Evolutionary conservation across 2,329 filamentous ascomycete genomes (phyloP), one percentile per base, ranked within the genome.

Genomic region (Macrophomina pseudophaseolina): DNA sequence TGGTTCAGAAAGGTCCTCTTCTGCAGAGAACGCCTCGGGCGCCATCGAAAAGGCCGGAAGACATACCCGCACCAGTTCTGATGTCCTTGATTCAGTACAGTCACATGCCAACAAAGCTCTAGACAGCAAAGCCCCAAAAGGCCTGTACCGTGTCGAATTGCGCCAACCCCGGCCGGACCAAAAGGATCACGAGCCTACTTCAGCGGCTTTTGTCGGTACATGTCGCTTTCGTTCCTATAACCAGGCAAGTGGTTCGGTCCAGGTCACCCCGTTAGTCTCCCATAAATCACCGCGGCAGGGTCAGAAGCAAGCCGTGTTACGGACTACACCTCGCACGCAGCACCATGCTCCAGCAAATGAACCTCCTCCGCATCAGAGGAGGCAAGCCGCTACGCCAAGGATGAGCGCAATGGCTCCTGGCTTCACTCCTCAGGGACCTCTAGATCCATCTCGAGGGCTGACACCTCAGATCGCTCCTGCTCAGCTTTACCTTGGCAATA

Each of bases 371-470:
- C 30, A 30, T 8, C 58, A 49, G 32, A 62, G 32, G 32, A 16
- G 16, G 16, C 35, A 42, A 3, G 35, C 16, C n/a, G 23, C 23
- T 23, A 42, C 33, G 8, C 38, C 48, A 18, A 23, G 48, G 12
- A 64, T 64, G 60, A 64, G 49, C 23, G 60, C 46, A 3, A 53
- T 52, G 48, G 35, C 60, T 14, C 33, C 46, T 18, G 35, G 60
- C 23, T 64, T 64, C 49, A 18, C 23, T 14, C 60, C 60, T 3
- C 60, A 64, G 28, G 28, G 30, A 7, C 16, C 48, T 18, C 23
- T 23, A 5, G 38, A 32, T 30, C 18, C 35, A 7, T 42, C 60
- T 53, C 60, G 28, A 8, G 46, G 18, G 23, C 11, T 23, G 7
- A 62, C 58, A 23, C 46, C 46, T 9, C 46, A 53, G 16, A 33